Evolutionary conservation across 2,329 filamentous ascomycete species (phyloP).

Genomic region (Fusarium nisikadoi): DNA sequence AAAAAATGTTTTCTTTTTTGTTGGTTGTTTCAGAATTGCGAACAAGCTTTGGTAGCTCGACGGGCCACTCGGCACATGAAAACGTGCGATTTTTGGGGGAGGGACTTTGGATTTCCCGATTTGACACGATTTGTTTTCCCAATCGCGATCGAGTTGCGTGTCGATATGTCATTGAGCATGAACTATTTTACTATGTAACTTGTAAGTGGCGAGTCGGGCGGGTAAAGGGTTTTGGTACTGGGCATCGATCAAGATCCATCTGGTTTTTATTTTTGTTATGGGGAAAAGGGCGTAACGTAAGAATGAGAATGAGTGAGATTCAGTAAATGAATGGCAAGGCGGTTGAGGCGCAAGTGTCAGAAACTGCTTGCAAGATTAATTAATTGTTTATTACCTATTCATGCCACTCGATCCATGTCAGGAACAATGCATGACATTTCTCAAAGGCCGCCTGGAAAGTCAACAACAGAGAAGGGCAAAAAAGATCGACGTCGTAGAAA

Average conservation of each 20-base stretch:
- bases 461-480: neutral
- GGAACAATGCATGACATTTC: conserved; percentile 4
- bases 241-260: conserved; percentile 16
- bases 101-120: conserved; percentile 24
- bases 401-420: conserved; percentile 8
- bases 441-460: neutral
- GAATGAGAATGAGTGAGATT: neutral
- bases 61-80: neutral
- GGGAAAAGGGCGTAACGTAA: neutral
- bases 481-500: neutral
- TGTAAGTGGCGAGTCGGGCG: conserved; percentile 25
- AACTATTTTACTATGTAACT: conserved; percentile 10
- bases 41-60: conserved; percentile 30
- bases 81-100: neutral
- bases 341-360: conserved; percentile 23
- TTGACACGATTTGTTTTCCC: conserved; percentile 17
- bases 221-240: neutral
- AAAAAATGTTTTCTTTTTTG: neutral
- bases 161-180: conserved; percentile 28
- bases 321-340: neutral
- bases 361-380: conserved; percentile 12
- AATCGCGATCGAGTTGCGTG: conserved; percentile 32
- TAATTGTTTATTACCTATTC: neutral
- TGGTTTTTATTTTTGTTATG: neutral
- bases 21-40: conserved; percentile 24